Base-by-base conservation (phyloP, 2,329 filamentous ascomycete genomes). In the Penicillium sp. region DNA sequence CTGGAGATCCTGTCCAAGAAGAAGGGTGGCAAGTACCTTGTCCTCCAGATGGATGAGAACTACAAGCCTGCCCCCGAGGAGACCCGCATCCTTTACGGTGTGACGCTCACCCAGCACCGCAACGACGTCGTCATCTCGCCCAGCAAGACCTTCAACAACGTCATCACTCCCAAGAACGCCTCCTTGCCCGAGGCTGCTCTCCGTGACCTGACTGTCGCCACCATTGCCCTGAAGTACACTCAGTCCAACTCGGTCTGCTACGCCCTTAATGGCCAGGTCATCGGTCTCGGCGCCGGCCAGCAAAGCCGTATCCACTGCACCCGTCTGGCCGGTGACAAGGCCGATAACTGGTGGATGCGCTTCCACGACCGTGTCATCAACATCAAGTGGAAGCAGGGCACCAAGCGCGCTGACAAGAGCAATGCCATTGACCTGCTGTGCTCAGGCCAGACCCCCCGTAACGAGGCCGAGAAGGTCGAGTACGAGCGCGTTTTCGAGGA, bases 221-320 rank as follows among this genome's bases (percentile, higher is more conserved):
- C 95, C 57, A 97, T 99, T 73, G 92, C 95, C 37, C 85, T 98
- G 71, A 99, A 99, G 82, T 99, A 96, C 83, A 99, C 95, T 1
- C 93, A 99, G 81, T 96, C 92, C 75, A 99, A 99, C 86, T 97
- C 93, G 28, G 95, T 99, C 65, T 98, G 94, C 86, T 99, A 98
- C 75, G 93, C 95, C 57, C 84, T 92, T 64, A 93, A 96, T 71
- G 95, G 95, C 50, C 95, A 98, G 79, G 86, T 98, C 70, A 85
- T 99, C 69, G 95, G 95, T 66, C 88, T 99, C 57, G 95, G 95
- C 66, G 95, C 95, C 57, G 95, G 95, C 61, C 95, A 99, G 79
- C 95, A 99, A 81, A 96, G 91, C 63, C 90, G 95, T 69, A 99
- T 99, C 70, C 95, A 99, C 85, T 99, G 95, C 86, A 99, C 95